Evolutionary conservation across 2,329 filamentous ascomycete species (phyloP), one percentile per base, ranked within the genome.

Genomic region (Pseudocercospora cruenta): DNA sequence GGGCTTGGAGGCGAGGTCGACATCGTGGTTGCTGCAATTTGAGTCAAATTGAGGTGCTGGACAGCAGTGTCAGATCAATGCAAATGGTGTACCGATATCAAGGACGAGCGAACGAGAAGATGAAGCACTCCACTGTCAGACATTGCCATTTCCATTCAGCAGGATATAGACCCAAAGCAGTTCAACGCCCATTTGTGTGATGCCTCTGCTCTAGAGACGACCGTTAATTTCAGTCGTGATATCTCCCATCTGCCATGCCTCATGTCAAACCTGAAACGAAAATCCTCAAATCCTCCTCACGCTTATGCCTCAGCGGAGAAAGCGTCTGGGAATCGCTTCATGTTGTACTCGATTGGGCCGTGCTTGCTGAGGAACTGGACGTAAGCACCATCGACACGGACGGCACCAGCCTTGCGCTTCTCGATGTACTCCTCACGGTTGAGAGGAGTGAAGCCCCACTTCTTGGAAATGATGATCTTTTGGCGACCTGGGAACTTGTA

Each of bases 391-490:
- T 99, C 95, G 77, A 96, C 91, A 88, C 94, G 92, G 85, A 99
- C 90, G 81, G 89, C 90, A 81, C 95, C 95, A 79, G 90, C 91
- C 81, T 93, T 88, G 89, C 96, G 96, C 87, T 94, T 92, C 84
- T 93, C 89, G 81, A 96, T 87, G 87, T 98, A 99, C 84, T 99
- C 95, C 77, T 98, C 95, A 78, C 95, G 94, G 80, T 93, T 91
- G 79, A 99, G 92, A 81, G 94, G 94, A 71, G 95, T 99, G 92
- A 99, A 99, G 77, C 95, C 95, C 95, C 95, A 99, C 90, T 99
- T 99, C 93, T 98, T 99, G 88, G 92, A 96, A 86, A 98, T 91
- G 80, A 99, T 97, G 87, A 99, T 98, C 93, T 99, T 99, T 90
- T 99, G 95, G 86, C 95, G 94, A 84, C 95, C 95, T 76, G 95